Evolutionary conservation across 2,329 filamentous ascomycete species (phyloP), one percentile per base, ranked within the genome.

Genomic region (Gyromitra esculenta): DNA sequence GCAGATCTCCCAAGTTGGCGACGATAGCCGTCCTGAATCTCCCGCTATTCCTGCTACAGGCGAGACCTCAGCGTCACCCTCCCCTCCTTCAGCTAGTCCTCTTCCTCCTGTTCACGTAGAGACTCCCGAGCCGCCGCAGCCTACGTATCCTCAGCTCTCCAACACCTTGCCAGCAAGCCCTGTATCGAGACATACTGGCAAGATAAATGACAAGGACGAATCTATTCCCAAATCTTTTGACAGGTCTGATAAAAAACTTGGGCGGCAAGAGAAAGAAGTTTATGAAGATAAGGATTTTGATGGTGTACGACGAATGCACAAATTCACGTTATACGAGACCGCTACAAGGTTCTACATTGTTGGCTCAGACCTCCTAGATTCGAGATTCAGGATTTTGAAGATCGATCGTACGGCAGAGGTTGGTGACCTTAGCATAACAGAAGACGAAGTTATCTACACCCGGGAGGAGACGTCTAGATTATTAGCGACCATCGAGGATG

Each of bases 271-370:
- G 45, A 75, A 78, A 66, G 77, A 76, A 43, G 68, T 67, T n/a
- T 70, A 70, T 5, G 75, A 79, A 59, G 73, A 76, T n/a, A 75
- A 71, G 37, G 73, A 77, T 54, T 78, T 74, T 18, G 79, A 87
- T 69, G 85, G 85, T 1, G 84, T 87, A 57, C 86, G 85, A 74
- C 86, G 86, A 71, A 97, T 99, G 93, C 94, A 97, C 86, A 96
- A 96, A 82, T 98, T 97, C 84, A 96, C 92, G n/a, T 85, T 99
- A 25, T 98, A 99, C 84, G 96, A 99, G 85, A 99, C 96, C 1
- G 92, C 93, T 11, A 93, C 91, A 71, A 89, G 93, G 67, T 99
- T 96, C 84, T 99, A 97, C 83, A 91, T 99, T 79, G 93, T 98
- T 18, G 96, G 96, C 13, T 92, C 92, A 66, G 96, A 99, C 82